Base-by-base conservation (phyloP, 176 grass and related monocot species). In the Sorghum bicolor region DNA sequence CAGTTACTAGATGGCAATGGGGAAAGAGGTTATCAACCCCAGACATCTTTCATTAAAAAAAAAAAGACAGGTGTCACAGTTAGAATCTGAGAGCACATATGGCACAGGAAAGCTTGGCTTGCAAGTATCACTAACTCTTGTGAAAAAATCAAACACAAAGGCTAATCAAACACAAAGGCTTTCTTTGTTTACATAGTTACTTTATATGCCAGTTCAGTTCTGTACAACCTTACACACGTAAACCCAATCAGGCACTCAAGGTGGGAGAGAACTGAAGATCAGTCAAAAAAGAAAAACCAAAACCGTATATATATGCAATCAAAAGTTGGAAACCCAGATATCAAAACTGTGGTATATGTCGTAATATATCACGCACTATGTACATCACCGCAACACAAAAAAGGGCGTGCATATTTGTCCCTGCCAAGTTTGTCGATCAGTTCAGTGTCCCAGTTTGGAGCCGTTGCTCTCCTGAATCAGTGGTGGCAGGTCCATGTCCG, bases 291-390 rank as follows among this genome's bases (percentile, higher is more conserved):
- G 31, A 25, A 64, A 61, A 75, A 28, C 2, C 70, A 29, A 41
- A 76, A 70, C 11, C 10, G 11, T 22, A 32, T 55, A 28, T 72
- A 32, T 70, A 29, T 82, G 34, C 19, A 37, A 19, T 32, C 50
- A 58, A 29, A 72, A 77, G 55, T n/a, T 32, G 34, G 40, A 30
- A 73, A 82, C 68, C 28, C 36, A 26, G 31, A 70, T 29, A 28
- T 77, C 88, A 86, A 83, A 90, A 87, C 67, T 86, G 83, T 82
- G 78, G 78, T 72, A 65, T 72, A 37, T 57, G 57, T 60, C 57
- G 2, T 55, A 55, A 52, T 70, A 33, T 78, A 73, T 84, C 75
- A 48, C 32, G n/a, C 76, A 10, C 60, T 87, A 90, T 83, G 61
- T 83, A 87, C 84, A 83, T 47, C 79, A 39, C 55, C 26, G 7